phyloP scores from a whole-genome alignment of 176 grass and related monocot genomes.

The Rhynchospora breviuscula region DNA sequence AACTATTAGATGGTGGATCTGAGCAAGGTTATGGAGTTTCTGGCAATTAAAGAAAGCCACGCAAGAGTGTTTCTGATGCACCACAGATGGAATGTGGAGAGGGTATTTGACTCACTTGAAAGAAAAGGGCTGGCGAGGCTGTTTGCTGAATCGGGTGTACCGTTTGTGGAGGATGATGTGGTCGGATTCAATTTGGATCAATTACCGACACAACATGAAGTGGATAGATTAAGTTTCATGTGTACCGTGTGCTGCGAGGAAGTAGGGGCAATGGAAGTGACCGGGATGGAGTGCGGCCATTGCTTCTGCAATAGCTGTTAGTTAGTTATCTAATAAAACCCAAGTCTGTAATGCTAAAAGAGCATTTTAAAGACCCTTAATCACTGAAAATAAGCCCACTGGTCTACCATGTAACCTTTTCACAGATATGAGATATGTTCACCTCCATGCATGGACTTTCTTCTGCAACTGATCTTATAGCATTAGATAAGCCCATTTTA shows the following conservation, averaged over 20 bases:
- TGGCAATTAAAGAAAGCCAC: constrained; percentile 16
- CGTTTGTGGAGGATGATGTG: background rate
- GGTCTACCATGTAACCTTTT: background rate
- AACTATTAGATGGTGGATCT: constrained; percentile 10
- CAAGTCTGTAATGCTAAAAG: background rate
- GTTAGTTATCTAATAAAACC: background rate
- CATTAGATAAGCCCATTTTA: background rate
- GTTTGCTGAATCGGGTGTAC: constrained; percentile 2
- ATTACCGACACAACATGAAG: background rate
- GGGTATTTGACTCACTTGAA: constrained; percentile 3
- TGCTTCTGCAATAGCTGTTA: constrained; percentile 23
- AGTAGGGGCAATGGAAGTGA: background rate
- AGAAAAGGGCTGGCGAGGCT: constrained; percentile 17
- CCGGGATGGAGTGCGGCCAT: constrained; percentile 16
- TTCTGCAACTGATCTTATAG: background rate
- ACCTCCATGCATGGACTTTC: background rate
- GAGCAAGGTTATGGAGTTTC: constrained; percentile 18
- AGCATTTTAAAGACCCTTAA: background rate
- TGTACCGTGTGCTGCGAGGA: constrained; percentile 22
- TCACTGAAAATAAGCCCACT: background rate
- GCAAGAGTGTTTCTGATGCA: constrained; percentile 17
- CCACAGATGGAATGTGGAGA: constrained; percentile 26
- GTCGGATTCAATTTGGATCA: background rate
- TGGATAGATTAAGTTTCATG: background rate
- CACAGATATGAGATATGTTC: background rate